Evolutionary conservation across 2,329 filamentous ascomycete genomes (phyloP).

Genomic region (Neophaeococcomyces aloes): DNA sequence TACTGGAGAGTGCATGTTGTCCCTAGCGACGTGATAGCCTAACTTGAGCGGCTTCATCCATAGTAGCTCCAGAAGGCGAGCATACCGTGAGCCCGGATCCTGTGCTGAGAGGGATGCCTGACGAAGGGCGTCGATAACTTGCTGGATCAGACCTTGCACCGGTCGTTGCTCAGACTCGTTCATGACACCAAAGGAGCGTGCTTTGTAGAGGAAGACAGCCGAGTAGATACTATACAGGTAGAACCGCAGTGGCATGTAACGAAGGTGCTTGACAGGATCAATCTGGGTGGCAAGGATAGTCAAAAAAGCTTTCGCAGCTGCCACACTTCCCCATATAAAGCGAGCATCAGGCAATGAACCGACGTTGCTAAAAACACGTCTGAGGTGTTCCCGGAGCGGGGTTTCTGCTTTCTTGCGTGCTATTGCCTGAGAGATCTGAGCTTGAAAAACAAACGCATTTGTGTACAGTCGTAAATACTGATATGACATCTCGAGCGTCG

Average conservation of each 20-base stretch:
- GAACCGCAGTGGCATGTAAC: conserved; percentile 55
- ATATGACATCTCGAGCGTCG: conserved; percentile 58
- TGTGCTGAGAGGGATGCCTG: conserved; percentile 48
- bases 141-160: conserved; percentile 47
- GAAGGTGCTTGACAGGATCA: conserved; percentile 47
- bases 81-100: conserved; percentile 52
- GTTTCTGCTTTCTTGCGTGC: conserved; percentile 29
- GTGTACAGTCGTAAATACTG: conserved; percentile 64
- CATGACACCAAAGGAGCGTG: conserved; percentile 50
- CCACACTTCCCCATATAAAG: conserved; percentile 57
- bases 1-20: conserved; percentile 19
- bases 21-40: conserved; percentile 13
- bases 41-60: conserved; percentile 38
- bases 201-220: conserved; percentile 56
- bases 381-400: conserved; percentile 29
- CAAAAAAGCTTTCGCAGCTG: conserved; percentile 52
- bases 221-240: conserved; percentile 55
- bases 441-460: conserved; percentile 66
- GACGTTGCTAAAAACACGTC: conserved; percentile 42
- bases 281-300: conserved; percentile 50
- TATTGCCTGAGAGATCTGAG: conserved; percentile 48
- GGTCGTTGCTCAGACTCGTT: conserved; percentile 44
- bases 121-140: conserved; percentile 50
- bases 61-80: conserved; percentile 48
- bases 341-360: conserved; percentile 52